Base-by-base conservation (phyloP, 1,284 basidiomycete genomes). In the Moniliella sp. region DNA sequence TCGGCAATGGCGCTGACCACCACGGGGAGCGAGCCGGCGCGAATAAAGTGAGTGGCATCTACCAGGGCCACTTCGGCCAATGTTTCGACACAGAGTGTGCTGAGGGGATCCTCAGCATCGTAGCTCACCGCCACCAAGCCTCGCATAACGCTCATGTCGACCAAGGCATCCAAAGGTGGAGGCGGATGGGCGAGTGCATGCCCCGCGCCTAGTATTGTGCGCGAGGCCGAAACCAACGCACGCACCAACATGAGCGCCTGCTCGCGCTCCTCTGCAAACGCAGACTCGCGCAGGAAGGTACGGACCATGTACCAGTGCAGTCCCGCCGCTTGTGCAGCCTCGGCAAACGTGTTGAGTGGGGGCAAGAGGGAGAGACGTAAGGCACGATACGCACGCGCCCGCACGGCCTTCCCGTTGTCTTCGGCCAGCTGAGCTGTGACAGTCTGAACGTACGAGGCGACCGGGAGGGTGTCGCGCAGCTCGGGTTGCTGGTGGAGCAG, bases 181-280 rank as follows among this genome's bases (percentile, higher is more conserved):
- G 38, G 31, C 26, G 15, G 23, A 19, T 29, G 34, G 64, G 67
- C 7, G 11, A 15, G 12, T 9, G 23, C 26, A 25, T 5, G 19
- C 7, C 16, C 12, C 31, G 25, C 26, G 12, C 12, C 7, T 16
- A 3, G 23, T 21, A 7, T 18, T 32, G 11, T 32, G 63, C 59
- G 9, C 72, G 33, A 78, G 66, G 78, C 73, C 13, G n/a, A n/a
- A n/a, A 86, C 70, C 25, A 86, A 71, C 1, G 74, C 65, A n/a
- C 88, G 76, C 29, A 94, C 71, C 13, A 94, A 71, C 42, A 82
- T 81, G 47, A 99, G 73, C n/a, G 73, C 82, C 58, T 94, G 84
- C 55, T 93, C 81, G 52, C 84, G 79, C 64, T 97, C 88, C 2
- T 75, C 67, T 1, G 75, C 71, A 45, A 75, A 67, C 49, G 82